A percentile compares a stretch with the other conserved stretches of the same genome.
Evolutionary conservation across 1,284 basidiomycete genomes (phyloP).

Genomic region (Inonotus obliquus): DNA sequence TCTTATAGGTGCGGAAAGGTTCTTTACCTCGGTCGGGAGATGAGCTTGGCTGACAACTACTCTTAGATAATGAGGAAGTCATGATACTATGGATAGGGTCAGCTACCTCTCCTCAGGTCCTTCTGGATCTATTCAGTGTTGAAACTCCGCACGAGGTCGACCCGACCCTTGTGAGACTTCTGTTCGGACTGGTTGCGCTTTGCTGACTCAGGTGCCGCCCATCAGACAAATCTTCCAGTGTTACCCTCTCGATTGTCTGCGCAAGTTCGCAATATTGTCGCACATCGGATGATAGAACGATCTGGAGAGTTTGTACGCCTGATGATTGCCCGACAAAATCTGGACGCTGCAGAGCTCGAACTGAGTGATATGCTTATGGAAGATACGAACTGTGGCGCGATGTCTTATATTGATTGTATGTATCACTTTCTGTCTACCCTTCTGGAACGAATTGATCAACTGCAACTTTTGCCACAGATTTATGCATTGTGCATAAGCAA

Average conservation of each 20-base stretch:
- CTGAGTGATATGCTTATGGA: constrained; percentile 97
- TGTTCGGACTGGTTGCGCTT: not conserved
- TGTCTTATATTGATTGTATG: constrained; percentile 86
- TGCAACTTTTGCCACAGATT: constrained; percentile 31
- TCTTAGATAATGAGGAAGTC: constrained; percentile 84
- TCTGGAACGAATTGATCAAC: constrained; percentile 33
- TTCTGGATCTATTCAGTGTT: constrained; percentile 84
- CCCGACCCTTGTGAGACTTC: constrained; percentile 57
- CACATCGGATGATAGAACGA: constrained; percentile 61
- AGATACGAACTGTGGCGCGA: constrained; percentile 93
- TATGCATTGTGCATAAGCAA: constrained; percentile 52
- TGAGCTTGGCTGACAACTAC: not conserved
- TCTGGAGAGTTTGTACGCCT: constrained; percentile 61
- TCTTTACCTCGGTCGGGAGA: not conserved
- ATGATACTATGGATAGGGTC: constrained; percentile 91
- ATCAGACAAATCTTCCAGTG: constrained; percentile 66
- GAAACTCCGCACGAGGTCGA: constrained; percentile 76
- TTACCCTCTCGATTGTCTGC: constrained; percentile 76
- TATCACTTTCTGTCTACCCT: constrained; percentile 31
- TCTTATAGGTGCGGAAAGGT: constrained; percentile 68
- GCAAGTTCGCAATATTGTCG: constrained; percentile 84
- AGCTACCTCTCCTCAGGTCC: constrained; percentile 75
- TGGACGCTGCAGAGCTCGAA: constrained; percentile 93
- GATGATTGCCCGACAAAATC: constrained; percentile 84
- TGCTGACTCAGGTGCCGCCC: constrained; percentile 1